A percentile compares a stretch with the other conserved stretches of the same genome.
Evolutionary conservation across 2,329 filamentous ascomycete species (phyloP).

Genomic region (Colletotrichum musicola): DNA sequence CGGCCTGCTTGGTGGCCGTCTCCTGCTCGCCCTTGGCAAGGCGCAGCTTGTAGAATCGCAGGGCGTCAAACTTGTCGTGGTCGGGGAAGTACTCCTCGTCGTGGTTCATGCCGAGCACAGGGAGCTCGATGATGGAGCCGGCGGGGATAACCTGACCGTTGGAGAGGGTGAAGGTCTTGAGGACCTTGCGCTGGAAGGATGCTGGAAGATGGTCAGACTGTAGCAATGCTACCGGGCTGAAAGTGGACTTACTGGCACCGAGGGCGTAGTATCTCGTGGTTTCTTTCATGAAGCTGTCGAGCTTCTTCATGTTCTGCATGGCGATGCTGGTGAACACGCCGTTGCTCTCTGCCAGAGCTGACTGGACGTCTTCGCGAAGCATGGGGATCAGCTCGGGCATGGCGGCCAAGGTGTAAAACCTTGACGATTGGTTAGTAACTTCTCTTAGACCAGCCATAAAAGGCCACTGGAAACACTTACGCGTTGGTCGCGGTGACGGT

Average conservation of each 20-base stretch:
- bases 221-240: constrained; percentile 33
- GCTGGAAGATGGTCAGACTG: constrained; percentile 44
- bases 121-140: constrained; percentile 58
- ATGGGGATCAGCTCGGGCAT: constrained; percentile 63
- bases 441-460: neutral
- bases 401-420: constrained; percentile 65
- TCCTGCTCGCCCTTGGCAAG: constrained; percentile 18
- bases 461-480: constrained; percentile 42
- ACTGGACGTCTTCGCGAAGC: constrained; percentile 63
- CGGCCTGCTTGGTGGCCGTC: constrained; percentile 21
- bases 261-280: constrained; percentile 49
- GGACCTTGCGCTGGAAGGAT: constrained; percentile 64
- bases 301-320: constrained; percentile 54
- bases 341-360: constrained; percentile 50
- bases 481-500: constrained; percentile 59
- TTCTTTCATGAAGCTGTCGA: constrained; percentile 57
- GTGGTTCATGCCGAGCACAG: constrained; percentile 50
- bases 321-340: constrained; percentile 51
- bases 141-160: constrained; percentile 64
- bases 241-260: constrained; percentile 48
- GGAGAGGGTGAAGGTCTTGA: constrained; percentile 64
- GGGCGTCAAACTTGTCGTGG: constrained; percentile 44
- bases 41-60: constrained; percentile 31
- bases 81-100: constrained; percentile 52
- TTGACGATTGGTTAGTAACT: constrained; percentile 27